Evolutionary conservation across 2,329 filamentous ascomycete genomes (phyloP), one percentile per base, ranked within the genome.

Genomic region (Phyllosticta capitalensis): DNA sequence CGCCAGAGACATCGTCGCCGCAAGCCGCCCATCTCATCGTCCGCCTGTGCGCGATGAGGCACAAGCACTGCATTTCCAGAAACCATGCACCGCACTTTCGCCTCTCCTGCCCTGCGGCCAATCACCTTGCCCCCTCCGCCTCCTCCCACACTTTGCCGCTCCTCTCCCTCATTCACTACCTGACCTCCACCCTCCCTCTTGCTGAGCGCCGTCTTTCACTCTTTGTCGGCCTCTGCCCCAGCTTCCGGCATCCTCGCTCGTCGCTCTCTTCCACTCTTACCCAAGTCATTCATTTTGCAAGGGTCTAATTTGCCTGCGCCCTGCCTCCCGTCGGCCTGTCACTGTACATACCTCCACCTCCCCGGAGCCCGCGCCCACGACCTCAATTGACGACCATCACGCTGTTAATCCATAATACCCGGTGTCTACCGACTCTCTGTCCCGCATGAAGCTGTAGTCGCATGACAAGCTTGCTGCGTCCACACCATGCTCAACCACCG

Each of bases 401-500:
- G 67, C 65, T 68, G 68, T 67, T 71, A 70, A 70, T 72, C 65
- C 63, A 60, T 63, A 66, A 65, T 62, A 59, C 30, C 22, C 52
- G 38, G 48, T 54, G 21, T 56, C 54, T 55, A 54, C 51, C 45
- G 51, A 51, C 51, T 14, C 20, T 26, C 52, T 10, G 10, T 12
- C 20, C 17, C 54, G 30, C 53, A 52, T 21, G 10, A 59, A 21
- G 26, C 57, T 54, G 20, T 61, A 55, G 60, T 45, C 59, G 54
- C 56, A 45, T 53, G 54, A 49, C 55, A 33, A 61, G 53, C 26
- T 61, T 38, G 61, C 61, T 63, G 56, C 58, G 58, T 64, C 55
- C 73, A 72, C 71, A 64, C 68, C 48, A 65, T 67, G 58, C 63
- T 63, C 63, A 67, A 70, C 59, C 59, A 61, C 55, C 67, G 69